phyloP scores from a whole-genome alignment of 768 basidiomycete species.

The Leccinum obscurum region DNA sequence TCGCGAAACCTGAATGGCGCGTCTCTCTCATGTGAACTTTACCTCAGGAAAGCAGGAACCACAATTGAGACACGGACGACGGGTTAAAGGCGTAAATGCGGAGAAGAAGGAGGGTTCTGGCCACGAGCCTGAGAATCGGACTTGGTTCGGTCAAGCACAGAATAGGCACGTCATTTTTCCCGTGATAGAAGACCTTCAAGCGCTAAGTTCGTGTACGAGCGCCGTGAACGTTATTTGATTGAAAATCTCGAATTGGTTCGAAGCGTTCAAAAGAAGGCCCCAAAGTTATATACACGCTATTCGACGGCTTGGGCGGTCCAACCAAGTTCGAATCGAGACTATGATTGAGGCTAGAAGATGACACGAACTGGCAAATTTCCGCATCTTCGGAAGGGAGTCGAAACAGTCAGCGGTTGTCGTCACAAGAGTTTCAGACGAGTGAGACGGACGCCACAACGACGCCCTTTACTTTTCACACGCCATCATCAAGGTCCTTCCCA shows the following conservation, averaged over 20 bases:
- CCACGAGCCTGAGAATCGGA: neutral
- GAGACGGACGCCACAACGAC: too few species aligned
- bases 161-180: neutral
- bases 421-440: neutral
- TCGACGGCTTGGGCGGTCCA: neutral
- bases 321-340: neutral
- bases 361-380: neutral
- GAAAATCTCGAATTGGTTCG: neutral
- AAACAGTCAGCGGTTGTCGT: too few species aligned
- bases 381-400: neutral
- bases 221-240: neutral
- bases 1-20: neutral
- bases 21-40: neutral
- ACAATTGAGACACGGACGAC: neutral
- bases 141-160: neutral
- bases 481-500: neutral
- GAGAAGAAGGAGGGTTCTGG: neutral
- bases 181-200: neutral
- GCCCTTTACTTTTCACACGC: neutral
- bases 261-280: neutral
- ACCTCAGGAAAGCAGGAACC: neutral
- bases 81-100: neutral
- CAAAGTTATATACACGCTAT: neutral
- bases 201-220: neutral
- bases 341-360: neutral